phyloP scores from a whole-genome alignment of 1,139 yeast species.

The Candida sp. region DNA sequence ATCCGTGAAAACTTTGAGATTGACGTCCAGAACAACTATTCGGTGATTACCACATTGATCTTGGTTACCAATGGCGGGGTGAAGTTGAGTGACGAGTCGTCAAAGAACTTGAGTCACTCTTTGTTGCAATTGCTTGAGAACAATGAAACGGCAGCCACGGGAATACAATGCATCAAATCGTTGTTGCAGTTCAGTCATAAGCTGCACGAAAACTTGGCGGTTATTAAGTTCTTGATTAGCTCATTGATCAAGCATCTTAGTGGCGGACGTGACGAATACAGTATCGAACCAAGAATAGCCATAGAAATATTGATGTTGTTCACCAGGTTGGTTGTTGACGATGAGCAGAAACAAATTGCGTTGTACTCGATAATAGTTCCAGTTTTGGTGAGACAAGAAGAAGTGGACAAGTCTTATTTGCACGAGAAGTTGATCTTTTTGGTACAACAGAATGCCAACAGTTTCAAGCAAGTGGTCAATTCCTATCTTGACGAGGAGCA shows the following conservation, averaged over 20 bases:
- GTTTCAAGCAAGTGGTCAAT: conserved; percentile 58
- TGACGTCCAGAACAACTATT: conserved; percentile 34
- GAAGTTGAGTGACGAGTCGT: conserved; percentile 39
- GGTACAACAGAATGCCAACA: conserved; percentile 49
- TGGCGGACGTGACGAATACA: conserved; percentile 10
- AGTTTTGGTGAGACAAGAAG: conserved; percentile 41
- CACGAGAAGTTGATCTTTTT: conserved; percentile 57
- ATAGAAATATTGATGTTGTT: conserved; percentile 60
- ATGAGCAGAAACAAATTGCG: conserved; percentile 31
- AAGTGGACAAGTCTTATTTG: conserved; percentile 40
- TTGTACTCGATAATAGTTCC: conserved; percentile 54
- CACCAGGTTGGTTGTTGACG: conserved; percentile 34
- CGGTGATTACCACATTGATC: conserved; percentile 62
- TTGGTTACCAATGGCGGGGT: conserved; percentile 59
- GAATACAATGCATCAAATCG: conserved; percentile 62
- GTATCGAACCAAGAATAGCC: conserved; percentile 41
- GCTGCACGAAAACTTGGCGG: conserved; percentile 23
- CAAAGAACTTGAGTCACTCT: conserved; percentile 28
- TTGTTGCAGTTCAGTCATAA: conserved; percentile 48
- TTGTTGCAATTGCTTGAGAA: conserved; percentile 38
- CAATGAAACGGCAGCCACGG: conserved; percentile 40
- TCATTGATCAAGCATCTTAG: conserved; percentile 27
- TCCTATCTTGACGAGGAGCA: conserved; percentile 39
- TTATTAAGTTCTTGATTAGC: conserved; percentile 36
- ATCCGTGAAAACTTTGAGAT: conserved; percentile 32